Conservation (phyloP, 306 rosid genomes). For the Echinosophora koreensis region DNA sequence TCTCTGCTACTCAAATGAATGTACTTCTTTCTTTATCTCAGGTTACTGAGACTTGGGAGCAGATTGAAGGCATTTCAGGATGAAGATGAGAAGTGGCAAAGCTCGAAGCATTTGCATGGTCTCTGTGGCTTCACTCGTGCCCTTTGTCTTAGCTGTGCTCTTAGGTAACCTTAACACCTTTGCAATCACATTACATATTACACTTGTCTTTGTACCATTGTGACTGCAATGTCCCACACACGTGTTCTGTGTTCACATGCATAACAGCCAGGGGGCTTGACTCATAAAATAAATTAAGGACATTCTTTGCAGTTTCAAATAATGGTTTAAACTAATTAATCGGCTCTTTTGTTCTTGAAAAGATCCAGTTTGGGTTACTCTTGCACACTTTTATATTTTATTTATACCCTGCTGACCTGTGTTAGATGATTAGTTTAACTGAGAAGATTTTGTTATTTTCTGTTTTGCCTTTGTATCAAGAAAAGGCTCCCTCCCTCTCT, state of each 20-base stretch:
- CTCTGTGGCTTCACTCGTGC: conserved; percentile 32
- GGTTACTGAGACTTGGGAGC: not conserved
- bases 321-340: not conserved
- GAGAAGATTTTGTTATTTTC: too few relatives aligned
- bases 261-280: not conserved
- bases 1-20: conserved; percentile 6
- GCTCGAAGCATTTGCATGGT: conserved; percentile 32
- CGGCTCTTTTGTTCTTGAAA: not conserved
- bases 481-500: too few relatives aligned
- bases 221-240: not conserved
- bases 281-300: too few relatives aligned
- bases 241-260: not conserved
- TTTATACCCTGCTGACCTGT: not conserved
- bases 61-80: conserved; percentile 37
- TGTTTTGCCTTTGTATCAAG: too few relatives aligned
- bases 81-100: conserved; percentile 28
- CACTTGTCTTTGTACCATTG: not conserved
- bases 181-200: not conserved
- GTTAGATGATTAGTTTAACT: too few relatives aligned
- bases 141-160: conserved; percentile 39
- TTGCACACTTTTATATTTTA: not conserved
- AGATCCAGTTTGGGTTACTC: not conserved
- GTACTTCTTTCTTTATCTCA: not conserved
- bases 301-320: not conserved
- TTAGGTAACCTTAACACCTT: conserved; percentile 51